These are phyloP conservation scores for Fusarium abutilonis DNA, from an alignment of 2,329 filamentous ascomycete species.

Conservation along the genomic window DNA sequence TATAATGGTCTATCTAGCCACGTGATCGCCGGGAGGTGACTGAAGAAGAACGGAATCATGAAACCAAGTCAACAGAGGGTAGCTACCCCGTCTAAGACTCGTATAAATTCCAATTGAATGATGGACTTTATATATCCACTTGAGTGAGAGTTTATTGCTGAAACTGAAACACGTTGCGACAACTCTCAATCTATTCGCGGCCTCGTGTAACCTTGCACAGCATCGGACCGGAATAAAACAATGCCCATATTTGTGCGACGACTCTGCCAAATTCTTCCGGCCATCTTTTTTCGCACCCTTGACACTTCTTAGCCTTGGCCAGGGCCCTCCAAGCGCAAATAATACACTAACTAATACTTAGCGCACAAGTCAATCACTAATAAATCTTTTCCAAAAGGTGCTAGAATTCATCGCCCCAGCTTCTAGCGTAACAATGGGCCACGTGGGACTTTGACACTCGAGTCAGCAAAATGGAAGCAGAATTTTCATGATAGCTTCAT, in stretches of 20 bases:
- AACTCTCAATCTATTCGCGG: not conserved
- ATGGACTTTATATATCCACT: too few relatives aligned
- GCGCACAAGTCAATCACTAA: not conserved
- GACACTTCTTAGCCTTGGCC: not conserved
- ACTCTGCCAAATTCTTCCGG: not conserved
- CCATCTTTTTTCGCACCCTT: not conserved
- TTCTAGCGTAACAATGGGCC: slow-evolving; percentile 34
- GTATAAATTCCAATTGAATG: too few relatives aligned
- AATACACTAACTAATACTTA: not conserved
- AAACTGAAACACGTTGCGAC: too few relatives aligned
- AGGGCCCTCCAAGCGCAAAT: not conserved
- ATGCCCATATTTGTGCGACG: not conserved
- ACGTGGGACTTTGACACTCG: slow-evolving; percentile 28
- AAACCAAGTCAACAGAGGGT: too few relatives aligned
- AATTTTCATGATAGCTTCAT: slow-evolving; percentile 44
- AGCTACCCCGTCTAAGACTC: too few relatives aligned
- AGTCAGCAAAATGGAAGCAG: slow-evolving; percentile 24
- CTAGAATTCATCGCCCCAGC: not conserved
- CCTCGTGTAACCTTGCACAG: not conserved
- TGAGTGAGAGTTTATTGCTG: too few relatives aligned
- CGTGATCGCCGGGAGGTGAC: too few relatives aligned
- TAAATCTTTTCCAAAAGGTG: not conserved
- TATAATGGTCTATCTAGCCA: too few relatives aligned
- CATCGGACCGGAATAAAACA: not conserved
- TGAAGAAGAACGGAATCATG: too few relatives aligned